Conservation (phyloP, 768 basidiomycete species). For the Leccinum obscurum region DNA sequence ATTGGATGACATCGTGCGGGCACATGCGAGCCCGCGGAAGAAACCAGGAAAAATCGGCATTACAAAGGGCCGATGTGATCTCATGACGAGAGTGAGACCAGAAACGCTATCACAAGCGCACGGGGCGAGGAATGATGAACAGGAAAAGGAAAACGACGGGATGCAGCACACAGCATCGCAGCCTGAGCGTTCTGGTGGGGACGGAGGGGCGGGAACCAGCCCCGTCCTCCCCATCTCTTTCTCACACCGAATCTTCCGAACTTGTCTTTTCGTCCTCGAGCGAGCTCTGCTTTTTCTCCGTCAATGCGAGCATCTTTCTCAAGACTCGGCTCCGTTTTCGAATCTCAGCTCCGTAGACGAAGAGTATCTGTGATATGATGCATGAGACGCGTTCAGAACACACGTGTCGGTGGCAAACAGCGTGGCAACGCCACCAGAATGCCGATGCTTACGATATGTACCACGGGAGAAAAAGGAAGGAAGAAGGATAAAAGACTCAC, state of each 20-base stretch:
- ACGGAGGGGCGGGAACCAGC: neutral
- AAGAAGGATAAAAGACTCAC: slow-evolving; percentile 34
- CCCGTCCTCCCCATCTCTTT: neutral
- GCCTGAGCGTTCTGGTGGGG: neutral
- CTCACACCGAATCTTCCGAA: slow-evolving; percentile 4
- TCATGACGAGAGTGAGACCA: neutral
- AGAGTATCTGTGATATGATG: slow-evolving; percentile 26
- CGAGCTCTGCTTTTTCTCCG: slow-evolving; percentile 1
- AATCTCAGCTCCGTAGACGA: slow-evolving; percentile 33
- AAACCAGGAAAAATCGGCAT: neutral
- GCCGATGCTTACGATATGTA: neutral
- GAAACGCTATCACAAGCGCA: neutral
- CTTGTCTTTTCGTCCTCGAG: neutral
- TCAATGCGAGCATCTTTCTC: slow-evolving; percentile 20
- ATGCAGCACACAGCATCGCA: neutral
- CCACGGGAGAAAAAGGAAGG: neutral
- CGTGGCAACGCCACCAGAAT: neutral
- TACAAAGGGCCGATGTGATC: neutral
- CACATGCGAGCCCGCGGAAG: neutral
- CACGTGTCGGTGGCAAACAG: neutral
- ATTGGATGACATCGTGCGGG: neutral
- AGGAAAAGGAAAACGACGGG: neutral
- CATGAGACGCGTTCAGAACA: neutral
- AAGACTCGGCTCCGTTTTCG: slow-evolving; percentile 33
- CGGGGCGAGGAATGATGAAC: neutral